A percentile compares a stretch with the other conserved stretches of the same genome.
Conservation (phyloP, 352 stramenopile species). For the Globisporangium ultimum region DNA sequence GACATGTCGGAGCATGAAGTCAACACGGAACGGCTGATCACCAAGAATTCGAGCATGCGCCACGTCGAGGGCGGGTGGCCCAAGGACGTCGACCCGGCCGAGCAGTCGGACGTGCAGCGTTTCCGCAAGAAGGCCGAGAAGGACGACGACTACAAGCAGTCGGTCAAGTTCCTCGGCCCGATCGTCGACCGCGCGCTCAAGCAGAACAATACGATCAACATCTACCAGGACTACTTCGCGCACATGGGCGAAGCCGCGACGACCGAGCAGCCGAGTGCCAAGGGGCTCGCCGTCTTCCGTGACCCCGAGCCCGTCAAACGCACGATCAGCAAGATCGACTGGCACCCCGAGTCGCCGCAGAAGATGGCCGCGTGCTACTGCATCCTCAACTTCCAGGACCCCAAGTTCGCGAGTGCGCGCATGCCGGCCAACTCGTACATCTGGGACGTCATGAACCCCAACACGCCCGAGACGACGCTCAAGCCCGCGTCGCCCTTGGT, state of each 20-base stretch:
- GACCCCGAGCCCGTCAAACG: conserved; percentile 92
- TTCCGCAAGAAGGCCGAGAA: conserved; percentile 98
- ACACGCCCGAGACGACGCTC: conserved; percentile 94
- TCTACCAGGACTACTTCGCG: conserved; percentile 97
- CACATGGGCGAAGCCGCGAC: conserved; percentile 89
- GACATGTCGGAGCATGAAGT: conserved; percentile 91
- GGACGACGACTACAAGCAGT: conserved; percentile 95
- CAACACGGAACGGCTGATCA: conserved; percentile 93
- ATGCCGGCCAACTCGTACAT: conserved; percentile 91
- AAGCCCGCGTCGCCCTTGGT: conserved; percentile 86
- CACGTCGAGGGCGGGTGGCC: conserved; percentile 96
- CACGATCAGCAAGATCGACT: conserved; percentile 96
- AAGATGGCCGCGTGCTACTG: conserved; percentile 97
- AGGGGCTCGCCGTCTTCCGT: conserved; percentile 96
- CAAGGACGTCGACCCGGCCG: conserved; percentile 96
- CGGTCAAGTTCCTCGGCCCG: conserved; percentile 91
- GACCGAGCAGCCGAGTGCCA: conserved; percentile 94
- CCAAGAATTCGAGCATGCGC: conserved; percentile 92
- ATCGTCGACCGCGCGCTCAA: conserved; percentile 93
- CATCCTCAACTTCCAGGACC: conserved; percentile 95
- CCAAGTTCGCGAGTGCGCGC: conserved; percentile 82
- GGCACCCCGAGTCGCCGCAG: conserved; percentile 94
- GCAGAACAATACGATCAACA: conserved; percentile 98
- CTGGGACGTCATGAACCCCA: conserved; percentile 97
- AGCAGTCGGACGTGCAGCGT: conserved; percentile 94